These are phyloP conservation scores for Exserohilum rostratum DNA, from an alignment of 2,329 filamentous ascomycete genomes.

Conservation along the genomic window DNA sequence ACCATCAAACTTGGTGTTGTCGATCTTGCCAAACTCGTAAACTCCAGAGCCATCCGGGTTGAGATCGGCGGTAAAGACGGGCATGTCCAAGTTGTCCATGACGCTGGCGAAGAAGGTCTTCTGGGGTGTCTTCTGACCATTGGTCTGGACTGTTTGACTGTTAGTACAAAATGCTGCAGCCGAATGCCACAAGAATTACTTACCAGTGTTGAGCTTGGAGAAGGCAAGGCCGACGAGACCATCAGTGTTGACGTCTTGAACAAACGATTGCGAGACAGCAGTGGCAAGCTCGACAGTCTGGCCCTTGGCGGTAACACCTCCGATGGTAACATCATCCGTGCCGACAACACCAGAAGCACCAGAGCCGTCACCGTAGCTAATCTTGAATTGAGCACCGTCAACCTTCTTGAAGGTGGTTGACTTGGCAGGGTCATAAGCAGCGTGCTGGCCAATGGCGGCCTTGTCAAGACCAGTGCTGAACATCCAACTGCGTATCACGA, in stretches of 20 bases:
- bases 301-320: constrained; percentile 64
- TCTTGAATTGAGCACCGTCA: constrained; percentile 62
- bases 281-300: constrained; percentile 74
- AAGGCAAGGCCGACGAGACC: constrained; percentile 75
- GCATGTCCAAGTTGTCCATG: constrained; percentile 63
- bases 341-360: constrained; percentile 69
- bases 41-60: constrained; percentile 64
- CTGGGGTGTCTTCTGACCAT: constrained; percentile 64
- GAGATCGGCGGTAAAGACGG: constrained; percentile 74
- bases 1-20: constrained; percentile 67
- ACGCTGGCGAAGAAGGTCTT: constrained; percentile 79
- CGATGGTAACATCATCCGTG: constrained; percentile 70
- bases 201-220: constrained; percentile 64
- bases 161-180: constrained; percentile 20
- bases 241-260: constrained; percentile 65
- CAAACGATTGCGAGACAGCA: constrained; percentile 63
- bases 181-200: constrained; percentile 45
- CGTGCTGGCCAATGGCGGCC: constrained; percentile 57
- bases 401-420: constrained; percentile 59
- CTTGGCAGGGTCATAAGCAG: constrained; percentile 60
- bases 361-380: constrained; percentile 73
- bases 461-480: constrained; percentile 66
- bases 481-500: constrained; percentile 61
- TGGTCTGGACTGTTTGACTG: constrained; percentile 34
- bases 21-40: constrained; percentile 77